Base-by-base conservation (phyloP, 371 early-diverging fungal genomes). In the Lichtheimia ornata region DNA sequence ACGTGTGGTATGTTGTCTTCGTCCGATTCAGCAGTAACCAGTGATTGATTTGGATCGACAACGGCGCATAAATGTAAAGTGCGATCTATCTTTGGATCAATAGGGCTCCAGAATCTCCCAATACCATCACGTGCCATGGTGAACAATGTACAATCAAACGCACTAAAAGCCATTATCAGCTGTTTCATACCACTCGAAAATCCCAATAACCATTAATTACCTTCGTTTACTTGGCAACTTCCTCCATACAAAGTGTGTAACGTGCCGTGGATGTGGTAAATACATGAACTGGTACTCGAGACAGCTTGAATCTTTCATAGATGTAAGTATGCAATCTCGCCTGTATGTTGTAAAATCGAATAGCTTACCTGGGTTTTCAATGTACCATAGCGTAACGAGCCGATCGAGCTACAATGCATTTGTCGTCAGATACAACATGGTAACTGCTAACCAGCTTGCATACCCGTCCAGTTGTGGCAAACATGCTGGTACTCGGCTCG, bases 21-120 rank as follows among this genome's bases (percentile, higher is more conserved):
- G 4, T 41, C 20, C 18, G 66, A 53, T 30, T 70, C 80, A 11
- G 79, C 76, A 3, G 88, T 84, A 0, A 88, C 84, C n/a, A 88
- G 72, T 25, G 85, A 88, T 58, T 88, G 88, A 35, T 79, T 81
- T 4, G 93, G 88, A 56, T 91, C 90, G 53, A 92, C 84, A 5
- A 86, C 85, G 0, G 87, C 88, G 50, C 82, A 78, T 70, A 92
- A 75, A 30, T 88, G 83, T 51, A 92, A 82, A 5, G 66, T 67
- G 41, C 82, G 79, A 0, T 82, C 81, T 18, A 77, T 71, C 4
- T 71, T 61, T 0, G 70, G 54, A 51, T 78, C 70, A 9, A 74
- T 73, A 3, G 87, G 88, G n/a, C 85, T 76, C 93, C 94, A 94
- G n/a, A 94, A 80, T 5, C 93, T 81, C 49, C 89, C 84, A 20